Evolutionary conservation across 306 rosid genomes (phyloP), one percentile per base, ranked within the genome.

Genomic region (Lathyrus sativus): DNA sequence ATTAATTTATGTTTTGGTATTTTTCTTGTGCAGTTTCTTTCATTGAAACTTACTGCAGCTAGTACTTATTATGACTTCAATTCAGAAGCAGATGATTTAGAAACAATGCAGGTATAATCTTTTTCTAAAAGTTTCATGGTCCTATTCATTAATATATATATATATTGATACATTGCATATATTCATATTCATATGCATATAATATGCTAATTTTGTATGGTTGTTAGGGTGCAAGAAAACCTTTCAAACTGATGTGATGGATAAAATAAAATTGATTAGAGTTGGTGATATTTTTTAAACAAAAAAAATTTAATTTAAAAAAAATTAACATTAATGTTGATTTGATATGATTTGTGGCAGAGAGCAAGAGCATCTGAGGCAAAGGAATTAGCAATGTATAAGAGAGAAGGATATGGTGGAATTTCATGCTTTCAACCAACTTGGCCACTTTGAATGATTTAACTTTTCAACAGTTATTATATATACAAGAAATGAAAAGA

Each of bases 41-140:
- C 97, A 1, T 84, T 93, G 97, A 93, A 85, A 76, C 86, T 93
- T 14, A 85, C 97, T 26, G 96, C 96, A 51, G 99, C 97, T 17
- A 93, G 95, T 64, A 71, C 79, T 39, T 90, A 72, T 68, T 82
- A 90, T 62, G 96, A 90, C 77, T 90, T 88, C 82, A 90, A 88
- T 76, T 86, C 91, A 41, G 95, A 90, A 73, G 74, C 86, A 62
- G 95, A 86, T 72, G 87, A 44, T 44, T 64, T 84, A 44, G 96
- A 84, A 68, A 90, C 86, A 79, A 49, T 86, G 86, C 91, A 90
- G 91, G 96, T 91, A 71, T 28, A 56, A 56, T 37, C 49, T 63
- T 38, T 39, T 50, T 73, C 50, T 39, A 13, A 63, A 48, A 22
- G 3, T 14, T 31, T 35, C 53, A 60, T 59, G 45, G 67, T 63